Conservation (phyloP, 345 rosid species). For the Punica granatum region DNA sequence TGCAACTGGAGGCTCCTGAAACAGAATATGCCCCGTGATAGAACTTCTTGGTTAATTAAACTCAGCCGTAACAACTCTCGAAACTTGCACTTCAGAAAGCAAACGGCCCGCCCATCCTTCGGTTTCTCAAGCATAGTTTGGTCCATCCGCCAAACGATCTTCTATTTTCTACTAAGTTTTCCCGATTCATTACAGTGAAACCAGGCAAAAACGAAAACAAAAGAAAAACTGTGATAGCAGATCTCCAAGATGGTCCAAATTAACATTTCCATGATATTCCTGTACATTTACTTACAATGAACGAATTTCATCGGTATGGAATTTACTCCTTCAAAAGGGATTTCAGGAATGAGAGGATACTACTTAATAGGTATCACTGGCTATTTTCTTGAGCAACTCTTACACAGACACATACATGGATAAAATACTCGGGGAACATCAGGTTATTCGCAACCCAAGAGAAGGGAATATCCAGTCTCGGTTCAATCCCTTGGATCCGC, state of each 20-base stretch:
- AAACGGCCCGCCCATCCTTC: neutral
- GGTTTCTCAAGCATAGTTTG: neutral
- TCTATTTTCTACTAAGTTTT: no score
- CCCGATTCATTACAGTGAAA: no score
- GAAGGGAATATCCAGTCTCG: slow-evolving; percentile 72
- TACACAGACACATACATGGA: slow-evolving; percentile 60
- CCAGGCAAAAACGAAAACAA: neutral
- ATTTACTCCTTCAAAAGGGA: neutral
- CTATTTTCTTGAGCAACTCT: slow-evolving; percentile 26
- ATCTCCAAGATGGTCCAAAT: neutral
- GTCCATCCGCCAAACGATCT: neutral
- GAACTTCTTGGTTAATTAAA: neutral
- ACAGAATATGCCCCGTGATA: neutral
- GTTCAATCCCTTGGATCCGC: slow-evolving; percentile 85
- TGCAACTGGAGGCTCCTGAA: neutral
- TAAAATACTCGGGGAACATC: slow-evolving; percentile 74
- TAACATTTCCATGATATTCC: neutral
- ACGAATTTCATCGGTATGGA: neutral
- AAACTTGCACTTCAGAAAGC: neutral
- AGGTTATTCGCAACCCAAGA: slow-evolving; percentile 89
- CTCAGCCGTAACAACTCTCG: no score
- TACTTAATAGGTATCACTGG: slow-evolving; percentile 1
- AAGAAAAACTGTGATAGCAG: neutral
- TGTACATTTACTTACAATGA: slow-evolving; percentile 9
- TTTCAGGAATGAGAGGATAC: neutral